A percentile compares a stretch with the other conserved stretches of the same genome.
Evolutionary conservation across 176 grass and related monocot genomes (phyloP).

Genomic region (Carex scoparia): DNA sequence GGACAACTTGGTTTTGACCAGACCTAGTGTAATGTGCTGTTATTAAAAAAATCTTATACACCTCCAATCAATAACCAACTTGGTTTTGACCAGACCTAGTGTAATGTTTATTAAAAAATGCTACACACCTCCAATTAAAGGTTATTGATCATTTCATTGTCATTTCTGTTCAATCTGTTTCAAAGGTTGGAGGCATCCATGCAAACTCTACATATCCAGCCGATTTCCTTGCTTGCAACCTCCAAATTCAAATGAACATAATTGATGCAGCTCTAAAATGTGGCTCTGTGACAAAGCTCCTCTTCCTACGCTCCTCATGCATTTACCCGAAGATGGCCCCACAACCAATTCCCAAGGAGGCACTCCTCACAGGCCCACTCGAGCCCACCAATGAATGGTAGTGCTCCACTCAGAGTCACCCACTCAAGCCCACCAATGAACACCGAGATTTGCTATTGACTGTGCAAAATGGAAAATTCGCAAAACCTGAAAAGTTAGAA

Average conservation of each 20-base stretch:
- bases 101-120: background rate
- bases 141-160: background rate
- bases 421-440: slow-evolving; percentile 34
- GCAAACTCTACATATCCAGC: slow-evolving; percentile 44
- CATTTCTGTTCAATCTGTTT: background rate
- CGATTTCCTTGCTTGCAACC: slow-evolving; percentile 40
- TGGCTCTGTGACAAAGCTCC: slow-evolving; percentile 37
- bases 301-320: slow-evolving; percentile 45
- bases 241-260: slow-evolving; percentile 49
- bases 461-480: background rate
- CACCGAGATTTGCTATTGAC: background rate
- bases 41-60: background rate
- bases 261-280: slow-evolving; percentile 39
- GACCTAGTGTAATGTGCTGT: background rate
- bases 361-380: slow-evolving; percentile 45
- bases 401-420: background rate
- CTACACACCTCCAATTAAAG: background rate
- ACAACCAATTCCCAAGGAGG: slow-evolving; percentile 39
- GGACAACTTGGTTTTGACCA: background rate
- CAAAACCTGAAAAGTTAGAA: background rate
- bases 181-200: slow-evolving; percentile 39
- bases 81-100: background rate
- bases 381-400: slow-evolving; percentile 53
- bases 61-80: background rate
- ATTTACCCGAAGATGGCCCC: slow-evolving; percentile 44